Base-by-base conservation (phyloP, 2,329 filamentous ascomycete species). In the Nectriaceae sp. region DNA sequence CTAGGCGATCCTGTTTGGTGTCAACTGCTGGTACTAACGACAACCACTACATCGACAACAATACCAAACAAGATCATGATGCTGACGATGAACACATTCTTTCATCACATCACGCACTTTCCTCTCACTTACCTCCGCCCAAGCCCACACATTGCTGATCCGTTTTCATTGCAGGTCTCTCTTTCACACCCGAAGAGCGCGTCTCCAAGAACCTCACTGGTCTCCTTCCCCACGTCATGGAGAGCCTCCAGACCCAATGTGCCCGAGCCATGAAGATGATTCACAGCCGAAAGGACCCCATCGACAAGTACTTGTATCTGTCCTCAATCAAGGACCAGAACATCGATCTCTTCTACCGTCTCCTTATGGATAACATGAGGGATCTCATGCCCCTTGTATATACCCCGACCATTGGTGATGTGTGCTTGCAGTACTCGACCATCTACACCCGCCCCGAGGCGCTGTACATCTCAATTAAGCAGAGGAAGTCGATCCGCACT, bases 401-500 rank as follows among this genome's bases (percentile, higher is more conserved):
- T 75, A 94, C 89, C 16, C 89, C 89, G 39, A 92, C 89, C 65
- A 91, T 99, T 63, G 94, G 94, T 64, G 93, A 97, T 69, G 94
- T 96, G 59, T 99, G 94, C 76, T 79, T 96, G 68, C 88, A 93
- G 73, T 99, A 96, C 83, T 96, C 92, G 33, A 90, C 93, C 63
- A 84, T 97, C 62, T 97, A 96, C 78, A 95, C 92, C 52, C 88
- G 92, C 60, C 92, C 94, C 19, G 94, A 97, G 78, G 91, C 88
- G 57, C 82, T 97, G 72, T 99, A 97, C 76, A 89, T 99, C 57
- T 97, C 92, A 52, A 97, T 90, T 73, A 89, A 90, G 73, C 93
- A 99, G 77, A 86, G 89, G 57, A 94, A 92, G 66, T 90, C 93
- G 54, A 89, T 97, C 56, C 84, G 85, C 63, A 87, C 88, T 39